phyloP scores from a whole-genome alignment of 495 filamentous ascomycete genomes.

The Echria macrotheca region DNA sequence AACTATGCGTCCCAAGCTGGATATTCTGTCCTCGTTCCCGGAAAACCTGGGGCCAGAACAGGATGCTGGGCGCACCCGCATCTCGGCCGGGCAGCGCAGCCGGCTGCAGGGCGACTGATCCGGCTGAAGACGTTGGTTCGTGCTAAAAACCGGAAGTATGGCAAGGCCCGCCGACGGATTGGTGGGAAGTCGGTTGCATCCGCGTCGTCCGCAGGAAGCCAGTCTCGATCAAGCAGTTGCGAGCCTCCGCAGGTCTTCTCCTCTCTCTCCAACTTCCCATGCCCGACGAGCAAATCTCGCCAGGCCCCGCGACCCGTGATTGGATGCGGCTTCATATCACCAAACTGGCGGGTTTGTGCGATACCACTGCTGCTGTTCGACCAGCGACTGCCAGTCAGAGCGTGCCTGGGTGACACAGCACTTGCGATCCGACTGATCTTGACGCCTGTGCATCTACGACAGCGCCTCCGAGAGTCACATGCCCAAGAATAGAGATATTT shows the following conservation, averaged over 20 bases:
- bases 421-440: too few relatives aligned
- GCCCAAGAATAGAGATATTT: too few relatives aligned
- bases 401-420: too few relatives aligned
- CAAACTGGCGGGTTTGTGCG: constrained; percentile 4
- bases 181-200: constrained; percentile 10
- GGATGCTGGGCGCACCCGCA: not conserved
- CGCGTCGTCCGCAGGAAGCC: constrained; percentile 4
- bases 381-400: too few relatives aligned
- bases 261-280: constrained; percentile 5
- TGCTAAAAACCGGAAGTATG: constrained; percentile 7
- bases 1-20: too few relatives aligned
- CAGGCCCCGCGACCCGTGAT: not conserved
- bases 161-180: constrained; percentile 6
- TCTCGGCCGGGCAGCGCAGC: not conserved
- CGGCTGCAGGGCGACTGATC: constrained; percentile 1
- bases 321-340: not conserved
- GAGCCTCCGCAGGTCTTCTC: not conserved
- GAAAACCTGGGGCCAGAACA: not conserved
- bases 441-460: too few relatives aligned
- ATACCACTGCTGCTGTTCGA: not conserved
- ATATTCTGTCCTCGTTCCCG: too few relatives aligned
- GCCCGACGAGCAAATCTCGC: not conserved
- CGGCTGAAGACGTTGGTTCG: constrained; percentile 5
- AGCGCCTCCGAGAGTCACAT: too few relatives aligned
- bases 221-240: constrained; percentile 10